Evolutionary conservation across 2,329 filamentous ascomycete genomes (phyloP).

Genomic region (Sclerotinia borealis): DNA sequence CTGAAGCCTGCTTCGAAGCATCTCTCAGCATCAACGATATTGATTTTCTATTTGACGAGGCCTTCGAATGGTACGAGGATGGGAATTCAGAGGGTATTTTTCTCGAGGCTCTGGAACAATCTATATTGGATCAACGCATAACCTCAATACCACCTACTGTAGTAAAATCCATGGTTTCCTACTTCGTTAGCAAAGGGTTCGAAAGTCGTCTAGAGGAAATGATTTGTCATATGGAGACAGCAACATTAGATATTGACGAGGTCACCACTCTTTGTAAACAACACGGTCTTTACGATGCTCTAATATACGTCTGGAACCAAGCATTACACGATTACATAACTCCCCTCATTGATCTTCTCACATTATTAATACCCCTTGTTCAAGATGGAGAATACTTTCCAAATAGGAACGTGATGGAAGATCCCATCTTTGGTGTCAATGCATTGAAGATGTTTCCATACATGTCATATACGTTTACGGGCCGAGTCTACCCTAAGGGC

Average conservation of each 20-base stretch:
- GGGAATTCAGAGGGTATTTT: constrained; percentile 68
- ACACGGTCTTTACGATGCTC: constrained; percentile 85
- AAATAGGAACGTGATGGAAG: constrained; percentile 49
- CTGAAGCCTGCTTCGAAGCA: constrained; percentile 75
- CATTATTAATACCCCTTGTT: constrained; percentile 57
- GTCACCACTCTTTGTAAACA: constrained; percentile 86
- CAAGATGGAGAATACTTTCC: constrained; percentile 47
- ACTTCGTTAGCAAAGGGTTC: constrained; percentile 71
- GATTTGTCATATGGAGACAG: constrained; percentile 85
- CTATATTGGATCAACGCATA: constrained; percentile 74
- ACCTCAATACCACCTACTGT: constrained; percentile 71
- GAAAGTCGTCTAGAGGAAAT: constrained; percentile 83
- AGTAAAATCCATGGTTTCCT: constrained; percentile 76
- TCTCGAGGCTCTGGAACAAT: constrained; percentile 80
- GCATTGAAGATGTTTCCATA: constrained; percentile 93
- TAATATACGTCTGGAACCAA: constrained; percentile 96
- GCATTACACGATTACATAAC: constrained; percentile 85
- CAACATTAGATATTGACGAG: constrained; percentile 89
- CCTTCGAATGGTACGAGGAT: constrained; percentile 87
- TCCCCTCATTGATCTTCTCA: constrained; percentile 76
- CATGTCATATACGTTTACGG: constrained; percentile 83
- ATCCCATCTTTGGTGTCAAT: constrained; percentile 59
- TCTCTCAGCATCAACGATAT: constrained; percentile 71
- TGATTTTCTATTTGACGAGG: constrained; percentile 84
- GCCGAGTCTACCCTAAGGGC: constrained; percentile 85